Evolutionary conservation across 768 basidiomycete genomes (phyloP).

Genomic region (Mycena rebaudengoi): DNA sequence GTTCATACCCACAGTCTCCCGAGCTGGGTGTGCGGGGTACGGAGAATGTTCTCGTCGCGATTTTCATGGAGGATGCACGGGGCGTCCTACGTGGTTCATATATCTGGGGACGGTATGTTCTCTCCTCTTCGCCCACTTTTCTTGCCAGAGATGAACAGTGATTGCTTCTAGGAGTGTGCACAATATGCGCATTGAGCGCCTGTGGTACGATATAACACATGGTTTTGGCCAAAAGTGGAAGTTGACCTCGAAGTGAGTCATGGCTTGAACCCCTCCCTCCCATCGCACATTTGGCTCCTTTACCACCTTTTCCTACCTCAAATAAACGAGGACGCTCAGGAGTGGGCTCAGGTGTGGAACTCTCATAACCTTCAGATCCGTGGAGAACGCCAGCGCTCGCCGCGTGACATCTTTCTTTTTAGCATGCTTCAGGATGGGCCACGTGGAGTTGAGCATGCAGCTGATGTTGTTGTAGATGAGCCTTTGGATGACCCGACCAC

Average conservation of each 20-base stretch:
- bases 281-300: constrained; percentile 40
- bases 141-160: no score
- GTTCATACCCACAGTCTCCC: constrained; percentile 39
- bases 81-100: background rate
- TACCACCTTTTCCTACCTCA: constrained; percentile 36
- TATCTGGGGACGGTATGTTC: constrained; percentile 12
- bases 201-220: constrained; percentile 41
- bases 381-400: constrained; percentile 16
- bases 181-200: constrained; percentile 27
- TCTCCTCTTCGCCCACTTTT: background rate
- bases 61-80: background rate
- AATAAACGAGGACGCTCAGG: constrained; percentile 33
- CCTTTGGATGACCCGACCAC: background rate
- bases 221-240: constrained; percentile 40
- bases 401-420: constrained; percentile 26
- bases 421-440: constrained; percentile 26
- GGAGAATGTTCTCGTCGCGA: constrained; percentile 14
- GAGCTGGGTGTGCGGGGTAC: constrained; percentile 33
- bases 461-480: background rate
- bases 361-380: constrained; percentile 23
- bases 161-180: constrained; percentile 17
- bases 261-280: constrained; percentile 24
- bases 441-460: constrained; percentile 15
- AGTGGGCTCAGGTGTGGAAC: constrained; percentile 41
- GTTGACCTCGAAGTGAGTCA: constrained; percentile 31